Conservation (phyloP, 768 basidiomycete species). For the Trametes meyenii region DNA sequence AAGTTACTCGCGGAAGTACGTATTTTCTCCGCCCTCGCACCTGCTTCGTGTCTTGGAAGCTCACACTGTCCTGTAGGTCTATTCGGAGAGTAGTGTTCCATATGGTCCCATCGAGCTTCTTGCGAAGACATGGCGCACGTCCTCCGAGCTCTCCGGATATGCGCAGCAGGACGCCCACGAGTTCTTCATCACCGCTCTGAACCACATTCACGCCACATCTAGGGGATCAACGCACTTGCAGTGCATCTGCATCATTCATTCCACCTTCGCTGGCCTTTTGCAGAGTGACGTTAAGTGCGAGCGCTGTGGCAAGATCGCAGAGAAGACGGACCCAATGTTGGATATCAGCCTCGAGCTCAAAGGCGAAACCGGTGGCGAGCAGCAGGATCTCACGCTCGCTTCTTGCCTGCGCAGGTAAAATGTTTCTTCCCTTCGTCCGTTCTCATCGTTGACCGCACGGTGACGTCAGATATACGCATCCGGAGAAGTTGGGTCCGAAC, state of each 20-base stretch:
- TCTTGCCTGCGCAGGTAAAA: constrained; percentile 74
- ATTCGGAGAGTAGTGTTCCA: constrained; percentile 53
- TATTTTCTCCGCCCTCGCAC: not conserved
- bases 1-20: constrained; percentile 73
- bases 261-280: constrained; percentile 83
- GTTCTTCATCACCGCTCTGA: constrained; percentile 80
- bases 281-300: constrained; percentile 92
- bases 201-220: constrained; percentile 83
- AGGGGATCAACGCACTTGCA: constrained; percentile 73
- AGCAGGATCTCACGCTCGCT: constrained; percentile 66
- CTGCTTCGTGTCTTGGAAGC: not conserved
- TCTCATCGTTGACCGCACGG: not conserved
- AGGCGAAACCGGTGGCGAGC: constrained; percentile 45
- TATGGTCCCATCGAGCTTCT: constrained; percentile 86
- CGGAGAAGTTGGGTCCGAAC: constrained; percentile 81
- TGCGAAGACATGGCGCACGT: constrained; percentile 78
- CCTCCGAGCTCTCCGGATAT: constrained; percentile 84
- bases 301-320: constrained; percentile 76
- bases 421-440: not conserved
- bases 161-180: constrained; percentile 95
- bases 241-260: constrained; percentile 91
- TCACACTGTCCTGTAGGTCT: constrained; percentile 37
- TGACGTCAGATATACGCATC: constrained; percentile 71
- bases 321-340: constrained; percentile 85
- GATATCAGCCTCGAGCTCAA: constrained; percentile 89